phyloP scores from a whole-genome alignment of 805 yeast genomes.

The Hagleromyces aurorensis region DNA sequence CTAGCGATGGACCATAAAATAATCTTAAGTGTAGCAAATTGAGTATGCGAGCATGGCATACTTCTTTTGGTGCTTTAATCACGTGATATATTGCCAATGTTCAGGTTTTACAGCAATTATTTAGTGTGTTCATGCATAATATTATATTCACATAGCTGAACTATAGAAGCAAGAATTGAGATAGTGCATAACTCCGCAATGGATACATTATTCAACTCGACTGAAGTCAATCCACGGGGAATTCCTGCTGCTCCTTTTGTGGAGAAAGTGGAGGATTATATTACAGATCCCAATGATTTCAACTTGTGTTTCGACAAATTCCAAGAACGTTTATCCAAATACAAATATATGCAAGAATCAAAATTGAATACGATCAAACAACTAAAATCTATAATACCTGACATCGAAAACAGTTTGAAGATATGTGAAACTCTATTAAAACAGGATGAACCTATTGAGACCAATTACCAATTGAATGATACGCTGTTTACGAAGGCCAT shows the following conservation, averaged over 20 bases:
- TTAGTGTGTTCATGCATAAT: too few relatives aligned
- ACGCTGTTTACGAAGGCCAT: conserved; percentile 82
- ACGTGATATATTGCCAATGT: too few relatives aligned
- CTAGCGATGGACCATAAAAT: too few relatives aligned
- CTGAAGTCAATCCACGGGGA: conserved; percentile 78
- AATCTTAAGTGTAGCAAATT: too few relatives aligned
- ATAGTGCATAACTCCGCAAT: too few relatives aligned
- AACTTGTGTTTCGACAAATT: conserved; percentile 62
- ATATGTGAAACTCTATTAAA: conserved; percentile 54
- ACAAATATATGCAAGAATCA: conserved; percentile 70
- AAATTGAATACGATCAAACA: conserved; percentile 23
- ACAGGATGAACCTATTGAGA: conserved; percentile 44
- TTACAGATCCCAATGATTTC: conserved; percentile 63
- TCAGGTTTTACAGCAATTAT: too few relatives aligned
- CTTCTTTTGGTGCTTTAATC: too few relatives aligned
- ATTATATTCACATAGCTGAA: too few relatives aligned
- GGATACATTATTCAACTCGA: conserved; percentile 38
- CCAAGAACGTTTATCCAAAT: conserved; percentile 83
- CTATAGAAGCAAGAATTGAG: too few relatives aligned
- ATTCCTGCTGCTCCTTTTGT: conserved; percentile 95
- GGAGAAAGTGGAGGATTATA: conserved; percentile 68
- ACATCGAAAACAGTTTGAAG: conserved; percentile 75
- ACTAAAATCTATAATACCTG: conserved; percentile 66
- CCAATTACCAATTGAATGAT: conserved; percentile 90
- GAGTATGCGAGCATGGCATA: too few relatives aligned